Conservation (phyloP, 768 basidiomycete genomes). For the Boletus speciosus region DNA sequence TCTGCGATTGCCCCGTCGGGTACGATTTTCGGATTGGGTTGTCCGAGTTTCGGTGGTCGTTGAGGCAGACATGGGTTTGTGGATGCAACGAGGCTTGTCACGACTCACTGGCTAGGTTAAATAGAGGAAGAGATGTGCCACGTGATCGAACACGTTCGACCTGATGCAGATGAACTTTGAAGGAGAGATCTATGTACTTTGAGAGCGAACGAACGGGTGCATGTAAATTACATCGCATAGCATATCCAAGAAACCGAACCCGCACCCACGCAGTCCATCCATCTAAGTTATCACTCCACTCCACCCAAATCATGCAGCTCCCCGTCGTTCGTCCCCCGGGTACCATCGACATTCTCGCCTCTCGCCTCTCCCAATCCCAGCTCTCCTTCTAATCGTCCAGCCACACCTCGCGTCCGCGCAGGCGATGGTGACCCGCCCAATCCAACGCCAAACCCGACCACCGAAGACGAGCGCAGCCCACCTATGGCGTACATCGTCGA, state of each 20-base stretch:
- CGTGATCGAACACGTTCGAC: neutral
- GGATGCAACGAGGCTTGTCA: neutral
- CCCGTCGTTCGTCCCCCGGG: neutral
- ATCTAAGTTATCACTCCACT: slow-evolving; percentile 15
- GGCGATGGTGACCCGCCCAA: slow-evolving; percentile 15
- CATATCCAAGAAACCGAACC: neutral
- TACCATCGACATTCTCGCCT: no score
- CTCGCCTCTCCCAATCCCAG: no score
- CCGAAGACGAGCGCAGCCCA: slow-evolving; percentile 42
- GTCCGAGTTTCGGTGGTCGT: slow-evolving; percentile 15
- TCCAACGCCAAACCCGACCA: slow-evolving; percentile 22
- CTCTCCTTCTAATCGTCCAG: neutral
- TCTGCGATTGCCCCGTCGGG: slow-evolving; percentile 18
- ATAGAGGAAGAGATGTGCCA: neutral
- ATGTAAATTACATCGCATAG: no score
- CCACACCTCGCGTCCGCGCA: slow-evolving; percentile 1
- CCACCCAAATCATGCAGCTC: slow-evolving; percentile 16
- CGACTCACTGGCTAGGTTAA: neutral
- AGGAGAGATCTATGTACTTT: no score
- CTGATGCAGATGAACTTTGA: no score
- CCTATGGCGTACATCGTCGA: slow-evolving; percentile 67
- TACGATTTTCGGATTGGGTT: neutral
- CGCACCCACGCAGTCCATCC: neutral
- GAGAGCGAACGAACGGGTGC: no score
- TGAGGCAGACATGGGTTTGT: slow-evolving; percentile 16